Percentiles rank a stretch among this genome's conserved stretches.
These are phyloP conservation scores for Plasmopara viticola DNA, from an alignment of 352 stramenopile species.

Conservation along the genomic window DNA sequence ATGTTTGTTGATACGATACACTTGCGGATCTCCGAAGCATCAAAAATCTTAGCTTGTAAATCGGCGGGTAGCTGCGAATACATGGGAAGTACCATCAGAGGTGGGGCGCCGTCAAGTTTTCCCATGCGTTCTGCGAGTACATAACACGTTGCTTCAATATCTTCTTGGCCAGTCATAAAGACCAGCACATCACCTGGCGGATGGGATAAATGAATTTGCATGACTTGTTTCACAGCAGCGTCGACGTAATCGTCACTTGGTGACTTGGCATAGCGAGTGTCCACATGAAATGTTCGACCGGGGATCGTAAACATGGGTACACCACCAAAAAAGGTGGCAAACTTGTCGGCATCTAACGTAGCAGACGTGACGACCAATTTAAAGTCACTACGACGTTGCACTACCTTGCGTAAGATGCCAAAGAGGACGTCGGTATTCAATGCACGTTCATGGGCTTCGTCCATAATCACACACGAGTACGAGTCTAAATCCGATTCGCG, in stretches of 20 bases:
- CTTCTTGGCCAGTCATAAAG: slow-evolving; percentile 99
- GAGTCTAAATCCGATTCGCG: slow-evolving; percentile 82
- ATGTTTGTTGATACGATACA: slow-evolving; percentile 99
- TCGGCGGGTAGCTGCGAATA: slow-evolving; percentile 98
- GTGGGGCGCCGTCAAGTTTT: slow-evolving; percentile 88
- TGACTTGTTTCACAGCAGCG: slow-evolving; percentile 95
- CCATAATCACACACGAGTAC: slow-evolving; percentile 90
- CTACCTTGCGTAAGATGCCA: slow-evolving; percentile 88
- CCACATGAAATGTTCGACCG: slow-evolving; percentile 78
- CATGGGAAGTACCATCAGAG: slow-evolving; percentile 98
- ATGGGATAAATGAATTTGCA: slow-evolving; percentile 97
- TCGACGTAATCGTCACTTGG: slow-evolving; percentile 97
- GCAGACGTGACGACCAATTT: slow-evolving; percentile 92
- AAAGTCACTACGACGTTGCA: slow-evolving; percentile 84
- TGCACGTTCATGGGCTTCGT: slow-evolving; percentile 92
- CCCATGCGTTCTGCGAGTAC: slow-evolving; percentile 94
- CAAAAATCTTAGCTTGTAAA: slow-evolving; percentile 97
- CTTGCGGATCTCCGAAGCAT: slow-evolving; percentile 92
- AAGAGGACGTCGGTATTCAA: slow-evolving; percentile 94
- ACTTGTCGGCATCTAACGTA: slow-evolving; percentile 97
- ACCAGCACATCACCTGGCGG: slow-evolving; percentile 96
- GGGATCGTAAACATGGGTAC: slow-evolving; percentile 98
- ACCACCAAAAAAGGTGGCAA: slow-evolving; percentile 95
- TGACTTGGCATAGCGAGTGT: slow-evolving; percentile 88
- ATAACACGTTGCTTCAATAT: slow-evolving; percentile 96